These are phyloP conservation scores for Podila horticola DNA, from an alignment of 192 early-diverging fungal species.

Conservation along the genomic window DNA sequence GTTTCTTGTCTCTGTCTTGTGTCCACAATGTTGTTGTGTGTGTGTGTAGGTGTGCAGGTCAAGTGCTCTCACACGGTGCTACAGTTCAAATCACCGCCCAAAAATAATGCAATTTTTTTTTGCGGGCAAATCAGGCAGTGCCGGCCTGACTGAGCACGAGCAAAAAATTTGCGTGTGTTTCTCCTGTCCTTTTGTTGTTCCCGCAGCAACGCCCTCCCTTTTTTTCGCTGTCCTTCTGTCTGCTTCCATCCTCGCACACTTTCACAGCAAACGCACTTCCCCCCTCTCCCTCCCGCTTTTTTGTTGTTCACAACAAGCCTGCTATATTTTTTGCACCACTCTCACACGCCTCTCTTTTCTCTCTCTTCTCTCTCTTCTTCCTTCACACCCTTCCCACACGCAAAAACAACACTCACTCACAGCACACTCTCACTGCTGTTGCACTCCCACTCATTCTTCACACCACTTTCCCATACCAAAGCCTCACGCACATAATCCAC, in stretches of 20 bases:
- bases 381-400: neutral
- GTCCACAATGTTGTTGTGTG: too few relatives aligned
- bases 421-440: neutral
- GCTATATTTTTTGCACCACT: constrained; percentile 9
- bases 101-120: too few relatives aligned
- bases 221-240: constrained; percentile 1
- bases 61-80: too few relatives aligned
- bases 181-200: too few relatives aligned
- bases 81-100: too few relatives aligned
- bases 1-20: too few relatives aligned
- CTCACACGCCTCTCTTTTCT: constrained; percentile 1
- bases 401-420: constrained; percentile 15
- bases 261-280: too few relatives aligned
- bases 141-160: too few relatives aligned
- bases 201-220: constrained; percentile 2
- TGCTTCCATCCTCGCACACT: too few relatives aligned
- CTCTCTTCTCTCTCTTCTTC: constrained; percentile 11
- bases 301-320: neutral
- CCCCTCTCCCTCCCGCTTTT: neutral
- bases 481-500: constrained; percentile 11
- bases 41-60: too few relatives aligned
- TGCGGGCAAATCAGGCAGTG: too few relatives aligned
- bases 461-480: constrained; percentile 13
- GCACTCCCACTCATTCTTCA: neutral
- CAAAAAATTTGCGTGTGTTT: too few relatives aligned